Conservation (phyloP, 2,329 filamentous ascomycete genomes). For the Ilyonectria destructans region DNA sequence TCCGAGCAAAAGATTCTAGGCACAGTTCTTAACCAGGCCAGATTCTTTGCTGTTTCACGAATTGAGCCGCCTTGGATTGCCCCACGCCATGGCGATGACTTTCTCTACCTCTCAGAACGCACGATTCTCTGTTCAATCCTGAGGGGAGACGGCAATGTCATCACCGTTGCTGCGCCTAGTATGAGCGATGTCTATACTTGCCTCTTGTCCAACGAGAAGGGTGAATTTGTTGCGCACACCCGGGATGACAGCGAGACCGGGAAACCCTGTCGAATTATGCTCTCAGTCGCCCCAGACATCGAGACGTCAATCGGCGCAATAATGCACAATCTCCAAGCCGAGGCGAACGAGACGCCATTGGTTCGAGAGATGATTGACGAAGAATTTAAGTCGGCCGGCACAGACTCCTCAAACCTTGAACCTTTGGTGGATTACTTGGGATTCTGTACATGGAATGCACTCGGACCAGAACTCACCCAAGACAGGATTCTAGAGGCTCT, state of each 20-base stretch:
- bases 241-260: not conserved
- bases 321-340: slow-evolving; percentile 1
- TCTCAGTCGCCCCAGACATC: not conserved
- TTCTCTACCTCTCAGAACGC: slow-evolving; percentile 2
- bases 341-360: not conserved
- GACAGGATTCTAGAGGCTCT: slow-evolving; percentile 82
- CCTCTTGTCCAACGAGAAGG: slow-evolving; percentile 5
- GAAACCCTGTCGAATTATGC: not conserved
- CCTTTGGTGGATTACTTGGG: slow-evolving; percentile 25
- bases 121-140: slow-evolving; percentile 7
- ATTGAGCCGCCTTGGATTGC: slow-evolving; percentile 12
- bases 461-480: slow-evolving; percentile 84
- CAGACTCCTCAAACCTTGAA: not conserved
- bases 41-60: slow-evolving; percentile 13
- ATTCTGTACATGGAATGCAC: slow-evolving; percentile 83
- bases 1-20: not conserved
- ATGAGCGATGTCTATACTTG: not conserved
- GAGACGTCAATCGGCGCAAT: slow-evolving; percentile 6
- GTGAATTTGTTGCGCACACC: not conserved
- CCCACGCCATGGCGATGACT: slow-evolving; percentile 7
- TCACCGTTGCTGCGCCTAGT: slow-evolving; percentile 2
- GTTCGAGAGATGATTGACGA: slow-evolving; percentile 3
- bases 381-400: not conserved
- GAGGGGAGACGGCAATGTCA: slow-evolving; percentile 4
- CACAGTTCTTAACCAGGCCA: not conserved